These are phyloP conservation scores for Dactylorhiza incarnata DNA, from an alignment of 106 monocot genomes.

Conservation along the genomic window DNA sequence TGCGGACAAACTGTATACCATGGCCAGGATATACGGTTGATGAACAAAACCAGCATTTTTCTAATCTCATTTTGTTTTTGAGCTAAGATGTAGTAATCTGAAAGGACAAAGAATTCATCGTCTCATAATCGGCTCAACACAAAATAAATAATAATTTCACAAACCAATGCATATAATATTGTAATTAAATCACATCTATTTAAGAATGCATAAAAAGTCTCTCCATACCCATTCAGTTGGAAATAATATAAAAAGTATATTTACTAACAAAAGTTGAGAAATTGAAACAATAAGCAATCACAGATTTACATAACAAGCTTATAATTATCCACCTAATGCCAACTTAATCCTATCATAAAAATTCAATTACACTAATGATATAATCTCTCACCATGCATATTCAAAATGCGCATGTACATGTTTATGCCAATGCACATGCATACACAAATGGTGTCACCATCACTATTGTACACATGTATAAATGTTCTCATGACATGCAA, in stretches of 20 bases:
- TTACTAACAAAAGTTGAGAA: neutral
- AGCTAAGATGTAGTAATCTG: conserved; percentile 1
- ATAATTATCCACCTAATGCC: neutral
- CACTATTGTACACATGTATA: no score
- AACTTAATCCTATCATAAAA: no score
- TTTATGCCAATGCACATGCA: no score
- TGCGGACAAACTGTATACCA: conserved; percentile 89
- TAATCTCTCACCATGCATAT: no score
- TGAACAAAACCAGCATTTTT: conserved; percentile 96
- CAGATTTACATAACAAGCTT: neutral
- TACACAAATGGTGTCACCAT: no score
- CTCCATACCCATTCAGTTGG: neutral
- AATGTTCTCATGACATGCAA: no score
- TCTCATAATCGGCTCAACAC: neutral
- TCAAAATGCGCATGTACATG: no score
- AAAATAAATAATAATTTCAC: neutral
- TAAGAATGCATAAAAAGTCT: neutral
- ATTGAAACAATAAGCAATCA: neutral
- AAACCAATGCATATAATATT: neutral
- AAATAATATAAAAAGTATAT: neutral
- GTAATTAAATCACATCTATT: neutral
- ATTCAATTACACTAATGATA: no score
- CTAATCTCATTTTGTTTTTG: conserved; percentile 57
- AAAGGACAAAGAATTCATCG: neutral
- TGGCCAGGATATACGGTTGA: conserved; percentile 84